phyloP scores from a whole-genome alignment of 2,329 filamentous ascomycete genomes.

The Alternaria dauci region DNA sequence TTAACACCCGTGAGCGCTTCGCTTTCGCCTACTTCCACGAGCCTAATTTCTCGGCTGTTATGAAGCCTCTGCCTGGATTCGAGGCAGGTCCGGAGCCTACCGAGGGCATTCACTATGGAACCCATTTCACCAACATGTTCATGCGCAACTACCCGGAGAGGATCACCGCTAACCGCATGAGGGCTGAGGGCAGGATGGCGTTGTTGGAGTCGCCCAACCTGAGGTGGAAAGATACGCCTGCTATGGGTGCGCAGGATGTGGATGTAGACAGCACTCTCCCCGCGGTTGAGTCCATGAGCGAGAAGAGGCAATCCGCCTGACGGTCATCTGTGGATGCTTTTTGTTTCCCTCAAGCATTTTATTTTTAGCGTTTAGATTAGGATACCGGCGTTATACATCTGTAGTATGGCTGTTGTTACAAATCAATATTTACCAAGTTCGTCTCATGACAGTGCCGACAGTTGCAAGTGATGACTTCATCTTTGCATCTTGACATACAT shows the following conservation, averaged over 20 bases:
- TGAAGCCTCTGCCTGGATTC: slow-evolving; percentile 16
- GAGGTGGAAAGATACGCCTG: slow-evolving; percentile 3
- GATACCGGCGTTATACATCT: no score
- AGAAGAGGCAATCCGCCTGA: not conserved
- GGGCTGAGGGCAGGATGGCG: slow-evolving; percentile 10
- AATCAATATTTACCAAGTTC: no score
- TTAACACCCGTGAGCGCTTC: slow-evolving; percentile 20
- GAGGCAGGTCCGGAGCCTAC: slow-evolving; percentile 8
- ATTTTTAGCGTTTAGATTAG: not conserved
- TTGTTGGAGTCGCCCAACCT: slow-evolving; percentile 11
- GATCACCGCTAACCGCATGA: slow-evolving; percentile 10
- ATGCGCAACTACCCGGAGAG: slow-evolving; percentile 19
- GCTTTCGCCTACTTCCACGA: slow-evolving; percentile 20
- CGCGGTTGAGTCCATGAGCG: not conserved
- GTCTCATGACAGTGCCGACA: no score
- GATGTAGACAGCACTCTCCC: not conserved
- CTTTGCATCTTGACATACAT: no score
- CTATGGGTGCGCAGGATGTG: not conserved
- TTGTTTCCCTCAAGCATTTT: not conserved
- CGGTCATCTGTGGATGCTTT: not conserved
- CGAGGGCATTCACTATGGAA: slow-evolving; percentile 17
- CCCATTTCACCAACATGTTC: slow-evolving; percentile 19
- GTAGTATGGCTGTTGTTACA: no score
- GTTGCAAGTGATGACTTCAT: no score
- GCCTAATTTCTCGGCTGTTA: slow-evolving; percentile 16